These are phyloP conservation scores for Syncephalastrum sp. DNA, from an alignment of 371 early-diverging fungal genomes.

Conservation along the genomic window DNA sequence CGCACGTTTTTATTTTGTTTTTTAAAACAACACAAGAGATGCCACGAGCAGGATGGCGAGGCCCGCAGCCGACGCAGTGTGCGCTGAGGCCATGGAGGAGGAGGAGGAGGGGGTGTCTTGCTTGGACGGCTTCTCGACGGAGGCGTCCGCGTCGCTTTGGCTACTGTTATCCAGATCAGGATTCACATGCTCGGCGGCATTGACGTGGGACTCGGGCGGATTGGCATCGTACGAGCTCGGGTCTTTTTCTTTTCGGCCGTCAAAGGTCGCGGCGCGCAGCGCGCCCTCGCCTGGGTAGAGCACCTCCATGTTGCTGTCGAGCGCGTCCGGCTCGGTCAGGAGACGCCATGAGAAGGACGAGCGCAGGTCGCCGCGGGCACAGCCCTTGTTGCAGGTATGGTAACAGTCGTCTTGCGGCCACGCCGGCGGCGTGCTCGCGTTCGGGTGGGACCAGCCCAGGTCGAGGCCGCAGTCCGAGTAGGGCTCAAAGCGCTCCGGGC, in stretches of 20 bases:
- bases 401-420: constrained; percentile 51
- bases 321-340: constrained; percentile 20
- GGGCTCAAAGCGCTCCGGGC: constrained; percentile 43
- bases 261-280: constrained; percentile 27
- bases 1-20: not conserved
- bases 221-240: constrained; percentile 17
- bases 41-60: too few species aligned
- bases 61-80: too few species aligned
- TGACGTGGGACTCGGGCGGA: too few species aligned
- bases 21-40: too few species aligned
- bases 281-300: constrained; percentile 44
- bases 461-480: constrained; percentile 54
- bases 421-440: constrained; percentile 36
- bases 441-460: constrained; percentile 55
- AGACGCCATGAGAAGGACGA: constrained; percentile 49
- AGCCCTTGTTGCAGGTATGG: constrained; percentile 54
- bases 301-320: constrained; percentile 15
- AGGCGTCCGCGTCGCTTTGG: too few species aligned
- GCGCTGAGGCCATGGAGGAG: too few species aligned
- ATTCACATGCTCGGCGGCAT: too few species aligned
- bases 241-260: constrained; percentile 18
- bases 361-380: constrained; percentile 42
- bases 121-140: too few species aligned
- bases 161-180: too few species aligned
- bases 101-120: too few species aligned